Evolutionary conservation across 495 filamentous ascomycete species (phyloP), one percentile per base, ranked within the genome.

Genomic region (Cercophora newfieldiana): DNA sequence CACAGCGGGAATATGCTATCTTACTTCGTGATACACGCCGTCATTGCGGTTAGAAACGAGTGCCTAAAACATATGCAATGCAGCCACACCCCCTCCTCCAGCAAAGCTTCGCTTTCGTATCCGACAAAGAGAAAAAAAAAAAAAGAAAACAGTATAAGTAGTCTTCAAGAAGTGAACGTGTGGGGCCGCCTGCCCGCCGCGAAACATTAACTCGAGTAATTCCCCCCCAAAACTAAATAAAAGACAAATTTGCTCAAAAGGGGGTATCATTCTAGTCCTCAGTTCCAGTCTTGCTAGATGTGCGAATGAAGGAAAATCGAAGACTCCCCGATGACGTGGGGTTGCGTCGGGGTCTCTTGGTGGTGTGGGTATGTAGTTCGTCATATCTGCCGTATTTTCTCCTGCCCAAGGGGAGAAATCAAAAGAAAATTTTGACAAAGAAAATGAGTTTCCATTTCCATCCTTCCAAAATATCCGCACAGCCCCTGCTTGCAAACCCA

Each of bases 191-290:
- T 44, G 22, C 29, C 19, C 28, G 14, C 29, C 19, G 2, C 31
- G n/a, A 19, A n/a, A 19, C 30, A 22, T 59, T 44, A 4, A 24
- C 57, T 59, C 29, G 22, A 21, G 12, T 19, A 47, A 33, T 5
- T 22, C 44, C 59, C 24, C 44, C 24, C 1, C 48, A 50, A 60
- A 59, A 49, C 12, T 14, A 65, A 65, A 68, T 51, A 64, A 31
- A 25, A 57, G 28, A 21, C 18, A 61, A 49, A 62, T 24, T 53
- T 56, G 66, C 30, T 65, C 21, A 26, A 63, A 50, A 37, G 33
- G 48, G 66, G 71, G 71, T 73, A 73, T 73, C 68, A 73, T 73
- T 73, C 71, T 73, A 73, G 68, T 61, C 55, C 55, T 61, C 59
- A 37, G 24, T 65, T 16, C 57, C 51, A 61, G 26, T 58, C 55